Percentiles rank a stretch among this genome's conserved stretches.
phyloP scores from a whole-genome alignment of 169 alveolate species.

The Blepharisma undulans region DNA sequence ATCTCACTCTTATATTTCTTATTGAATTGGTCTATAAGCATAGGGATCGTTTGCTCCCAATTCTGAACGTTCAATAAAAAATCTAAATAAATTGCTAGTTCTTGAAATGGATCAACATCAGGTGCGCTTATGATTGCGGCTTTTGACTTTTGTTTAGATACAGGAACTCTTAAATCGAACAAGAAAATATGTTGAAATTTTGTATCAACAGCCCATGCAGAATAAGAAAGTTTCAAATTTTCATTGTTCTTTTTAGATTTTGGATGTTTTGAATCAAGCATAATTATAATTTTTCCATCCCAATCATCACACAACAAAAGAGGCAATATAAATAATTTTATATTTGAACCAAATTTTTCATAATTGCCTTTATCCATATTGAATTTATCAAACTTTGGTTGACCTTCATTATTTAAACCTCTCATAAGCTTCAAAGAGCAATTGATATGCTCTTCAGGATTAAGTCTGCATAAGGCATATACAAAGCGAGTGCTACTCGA shows the following conservation, averaged over 20 bases:
- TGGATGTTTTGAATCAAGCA: not conserved
- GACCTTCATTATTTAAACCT: not conserved
- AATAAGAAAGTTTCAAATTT: not conserved
- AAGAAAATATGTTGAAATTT: not conserved
- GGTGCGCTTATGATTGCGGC: not conserved
- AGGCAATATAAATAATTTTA: not conserved
- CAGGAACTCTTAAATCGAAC: not conserved
- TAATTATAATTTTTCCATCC: not conserved
- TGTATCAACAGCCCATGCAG: not conserved
- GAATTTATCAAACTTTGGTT: too few relatives aligned
- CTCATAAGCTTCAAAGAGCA: not conserved
- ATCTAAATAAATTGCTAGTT: not conserved
- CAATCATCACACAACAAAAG: not conserved
- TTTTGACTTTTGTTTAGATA: too few relatives aligned
- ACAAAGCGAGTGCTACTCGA: too few relatives aligned
- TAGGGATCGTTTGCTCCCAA: not conserved
- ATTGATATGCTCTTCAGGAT: not conserved
- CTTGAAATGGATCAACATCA: not conserved
- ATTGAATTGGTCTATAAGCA: not conserved
- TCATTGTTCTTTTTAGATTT: not conserved
- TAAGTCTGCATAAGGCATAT: not conserved
- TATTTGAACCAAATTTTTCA: not conserved
- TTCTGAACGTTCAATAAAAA: too few relatives aligned
- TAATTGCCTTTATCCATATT: too few relatives aligned
- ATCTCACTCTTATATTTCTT: too few relatives aligned